Evolutionary conservation across 2,329 filamentous ascomycete species (phyloP), one percentile per base, ranked within the genome.

Genomic region (Fusarium heterosporum): DNA sequence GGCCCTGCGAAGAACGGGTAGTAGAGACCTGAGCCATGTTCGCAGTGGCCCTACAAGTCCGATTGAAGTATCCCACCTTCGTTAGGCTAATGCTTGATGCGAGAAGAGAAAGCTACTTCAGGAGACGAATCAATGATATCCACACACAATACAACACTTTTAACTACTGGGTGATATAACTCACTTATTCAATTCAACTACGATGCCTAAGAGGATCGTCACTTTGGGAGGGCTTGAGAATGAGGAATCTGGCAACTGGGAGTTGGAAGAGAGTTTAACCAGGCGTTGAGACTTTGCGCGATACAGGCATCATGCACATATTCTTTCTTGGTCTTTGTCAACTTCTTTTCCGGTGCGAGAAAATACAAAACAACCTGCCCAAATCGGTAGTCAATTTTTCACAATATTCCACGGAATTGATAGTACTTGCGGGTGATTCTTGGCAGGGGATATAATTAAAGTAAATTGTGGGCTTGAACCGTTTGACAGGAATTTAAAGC

Each of bases 1-100:
- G 79, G 94, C 93, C 16, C 82, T 97, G 74, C 85, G 92, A 74
- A 90, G 92, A 77, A 97, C 93, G 14, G 92, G 89, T 42, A 97
- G 93, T 78, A 88, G 91, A 17, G 95, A 97, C 75, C 80, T 97
- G 57, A 82, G 83, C 68, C 81, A 79, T 46, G 75, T 83, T 46
- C 80, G 85, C 62, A 89, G 87, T 77, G 79, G 82, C 50, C 86
- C 87, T 5, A 78, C 83, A 32, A 90, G 87, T 72, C 88, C 88
- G 2, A 79, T 87, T 30, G 85, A 87, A 43, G 71, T 57, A 9
- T 68, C 74, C 16, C 70, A 68, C 51, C 75, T 74, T 52, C 76
- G 74, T 55, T 78, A 60, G 28, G 32, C 40, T 40, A 36, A 19
- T 17, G 30, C 52, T 46, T 28, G 52, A 41, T 17, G 34, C 11